Base-by-base conservation (phyloP, 768 basidiomycete species). In the Asterophora lycoperdoides region DNA sequence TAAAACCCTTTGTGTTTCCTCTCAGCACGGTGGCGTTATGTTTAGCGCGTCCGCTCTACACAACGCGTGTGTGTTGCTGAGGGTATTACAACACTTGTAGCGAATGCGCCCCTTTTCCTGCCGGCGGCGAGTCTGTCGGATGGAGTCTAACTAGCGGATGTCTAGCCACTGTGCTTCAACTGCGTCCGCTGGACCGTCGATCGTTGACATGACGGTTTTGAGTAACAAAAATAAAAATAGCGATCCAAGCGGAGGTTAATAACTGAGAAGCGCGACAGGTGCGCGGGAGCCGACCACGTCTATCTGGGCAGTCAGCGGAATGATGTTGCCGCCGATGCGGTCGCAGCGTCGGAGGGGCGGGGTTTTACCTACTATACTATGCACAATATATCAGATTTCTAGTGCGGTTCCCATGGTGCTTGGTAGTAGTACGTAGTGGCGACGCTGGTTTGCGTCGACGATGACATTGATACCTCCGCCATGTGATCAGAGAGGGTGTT, bases 311-410 rank as follows among this genome's bases (percentile, higher is more conserved):
- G 30, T 18, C 33, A 44, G 42, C 19, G 42, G 42, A 9, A 44
- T 44, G 42, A 44, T 43, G 30, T 43, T 8, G 29, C 9, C 3
- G 29, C 41, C 28, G 41, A 43, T 15, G 2, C 30, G 20, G 14
- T 33, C 17, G 42, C 42, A 34, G 41, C 17, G 10, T 40, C 11
- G 20, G 10, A 29, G 29, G 29, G 29, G 42, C 42, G 42, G 29
- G 42, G 33, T 32, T 43, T 43, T 43, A 34, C 29, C 42, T 43
- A 43, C 42, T 43, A n/a, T n/a, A n/a, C n/a, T n/a, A n/a, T n/a
- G n/a, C n/a, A n/a, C n/a, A n/a, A 33, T 29, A 26, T 20, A 41
- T 28, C 26, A 41, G 41, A 28, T 4, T 23, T 41, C 40, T 7
- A 20, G 20, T 6, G 20, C 41, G 7, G 41, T 43, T 43, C 15